Base-by-base conservation (phyloP, 2,329 filamentous ascomycete genomes). In the Didymella keratinophila region DNA sequence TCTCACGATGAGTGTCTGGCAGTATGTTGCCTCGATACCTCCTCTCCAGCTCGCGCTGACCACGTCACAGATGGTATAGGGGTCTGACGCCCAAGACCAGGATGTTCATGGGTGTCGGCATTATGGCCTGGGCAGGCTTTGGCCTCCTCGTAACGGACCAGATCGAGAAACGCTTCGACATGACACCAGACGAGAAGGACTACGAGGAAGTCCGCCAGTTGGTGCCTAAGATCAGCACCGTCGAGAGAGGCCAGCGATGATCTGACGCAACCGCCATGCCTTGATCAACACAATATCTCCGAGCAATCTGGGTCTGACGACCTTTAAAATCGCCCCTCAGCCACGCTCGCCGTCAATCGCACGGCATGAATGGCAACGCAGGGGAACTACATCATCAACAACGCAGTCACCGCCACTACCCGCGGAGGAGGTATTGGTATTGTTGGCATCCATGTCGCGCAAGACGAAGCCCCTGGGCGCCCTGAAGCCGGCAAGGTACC, bases 131-230 rank as follows among this genome's bases (percentile, higher is more conserved):
- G 86, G 92, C 91, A 14, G 79, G 82, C 39, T 79, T 87, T 39
- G 93, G 92, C 16, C 82, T 95, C n/a, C 88, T 89, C 72, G 72
- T 91, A 18, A 87, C 89, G 5, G 90, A 94, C 71, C 82, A 83
- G 56, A 87, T 89, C 16, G 93, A 94, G 78, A 84, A 90, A 72
- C 87, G 84, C 41, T 84, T 93, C 60, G 90, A 90, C 7, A 84
- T 92, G 75, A 87, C 84, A 37, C 86, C 93, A 1, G 89, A 87
- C 0, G 87, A 91, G 61, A 82, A 89, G 70, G 92, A 96, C 72
- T 88, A 87, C 73, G 86, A 87, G 58, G 84, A 85, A 12, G 75
- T 96, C 62, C 82, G 86, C 47, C 82, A 82, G 48, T 77, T 84
- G 45, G 79, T 87, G 30, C 90, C 90, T 8, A 86, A 81, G 65